Percentiles rank a stretch among this genome's conserved stretches.
Conservation (phyloP, 2,329 filamentous ascomycete species). For the Pseudogymnoascus verrucosus region DNA sequence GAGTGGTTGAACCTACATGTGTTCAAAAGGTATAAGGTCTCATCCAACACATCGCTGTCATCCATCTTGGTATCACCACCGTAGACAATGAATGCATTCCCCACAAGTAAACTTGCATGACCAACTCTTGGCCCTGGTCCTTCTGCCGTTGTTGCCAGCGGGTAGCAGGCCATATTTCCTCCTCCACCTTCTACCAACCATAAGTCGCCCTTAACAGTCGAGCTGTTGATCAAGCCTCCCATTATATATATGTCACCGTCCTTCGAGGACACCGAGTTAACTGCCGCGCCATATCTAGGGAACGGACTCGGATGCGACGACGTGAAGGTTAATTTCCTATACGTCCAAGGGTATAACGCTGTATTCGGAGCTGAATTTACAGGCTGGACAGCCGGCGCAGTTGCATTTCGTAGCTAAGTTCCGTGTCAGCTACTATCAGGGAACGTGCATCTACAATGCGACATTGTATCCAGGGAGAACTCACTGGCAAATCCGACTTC, state of each 20-base stretch:
- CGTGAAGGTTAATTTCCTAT: constrained; percentile 78
- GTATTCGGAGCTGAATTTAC: constrained; percentile 52
- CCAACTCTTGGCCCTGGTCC: constrained; percentile 92
- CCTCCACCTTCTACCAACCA: constrained; percentile 95
- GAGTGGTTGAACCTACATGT: constrained; percentile 62
- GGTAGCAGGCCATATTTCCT: constrained; percentile 81
- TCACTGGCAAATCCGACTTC: constrained; percentile 32
- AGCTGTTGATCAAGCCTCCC: constrained; percentile 91
- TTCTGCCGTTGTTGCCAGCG: constrained; percentile 83
- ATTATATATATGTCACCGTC: constrained; percentile 97
- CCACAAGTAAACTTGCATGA: constrained; percentile 86
- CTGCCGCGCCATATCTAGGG: constrained; percentile 91
- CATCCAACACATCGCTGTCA: constrained; percentile 82
- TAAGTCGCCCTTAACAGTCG: constrained; percentile 90
- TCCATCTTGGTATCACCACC: constrained; percentile 97
- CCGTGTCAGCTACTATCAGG: background rate
- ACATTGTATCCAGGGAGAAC: constrained; percentile 16
- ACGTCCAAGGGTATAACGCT: constrained; percentile 92
- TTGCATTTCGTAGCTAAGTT: constrained; percentile 47
- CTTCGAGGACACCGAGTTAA: constrained; percentile 87
- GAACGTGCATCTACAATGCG: background rate
- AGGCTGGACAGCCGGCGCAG: constrained; percentile 25
- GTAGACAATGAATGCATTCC: constrained; percentile 98
- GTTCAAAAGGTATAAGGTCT: constrained; percentile 93
- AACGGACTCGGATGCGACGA: constrained; percentile 79